phyloP scores from a whole-genome alignment of 345 rosid genomes.

The Lumnitzera racemosa region DNA sequence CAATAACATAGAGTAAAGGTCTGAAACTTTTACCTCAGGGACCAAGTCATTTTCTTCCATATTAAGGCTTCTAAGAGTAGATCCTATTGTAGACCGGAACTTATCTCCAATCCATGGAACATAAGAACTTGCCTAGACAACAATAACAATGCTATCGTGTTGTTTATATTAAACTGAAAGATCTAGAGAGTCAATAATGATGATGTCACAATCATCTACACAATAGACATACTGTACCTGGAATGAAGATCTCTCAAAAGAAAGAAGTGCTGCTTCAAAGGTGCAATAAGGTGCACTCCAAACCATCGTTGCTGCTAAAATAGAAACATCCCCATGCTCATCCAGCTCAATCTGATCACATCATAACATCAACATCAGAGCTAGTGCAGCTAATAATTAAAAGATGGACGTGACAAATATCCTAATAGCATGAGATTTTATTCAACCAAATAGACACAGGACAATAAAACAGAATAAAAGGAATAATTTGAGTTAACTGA shows the following conservation, averaged over 20 bases:
- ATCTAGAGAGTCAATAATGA: neutral
- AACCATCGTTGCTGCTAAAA: constrained; percentile 63
- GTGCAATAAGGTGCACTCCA: constrained; percentile 51
- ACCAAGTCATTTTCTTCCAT: constrained; percentile 31
- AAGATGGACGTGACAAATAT: neutral
- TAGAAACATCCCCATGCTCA: constrained; percentile 54
- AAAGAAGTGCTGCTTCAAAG: constrained; percentile 52
- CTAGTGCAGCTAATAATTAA: neutral
- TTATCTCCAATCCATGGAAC: constrained; percentile 40
- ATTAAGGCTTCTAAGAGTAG: constrained; percentile 43
- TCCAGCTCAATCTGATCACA: constrained; percentile 72
- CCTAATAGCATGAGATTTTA: neutral
- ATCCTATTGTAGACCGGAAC: constrained; percentile 23
- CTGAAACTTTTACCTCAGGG: constrained; percentile 35
- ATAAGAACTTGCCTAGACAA: constrained; percentile 39
- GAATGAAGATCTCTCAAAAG: constrained; percentile 41
- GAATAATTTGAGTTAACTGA: neutral
- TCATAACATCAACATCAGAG: neutral
- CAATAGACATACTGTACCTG: constrained; percentile 40
- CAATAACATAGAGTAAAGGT: neutral
- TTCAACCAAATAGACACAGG: neutral
- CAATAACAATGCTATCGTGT: constrained; percentile 1
- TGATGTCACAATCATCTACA: neutral
- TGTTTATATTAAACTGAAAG: neutral
- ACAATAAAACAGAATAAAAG: neutral